A percentile compares a stretch with the other conserved stretches of the same genome.
These are phyloP conservation scores for Nothophaeocryptopus gaeumannii DNA, from an alignment of 2,329 filamentous ascomycete species.

Conservation along the genomic window DNA sequence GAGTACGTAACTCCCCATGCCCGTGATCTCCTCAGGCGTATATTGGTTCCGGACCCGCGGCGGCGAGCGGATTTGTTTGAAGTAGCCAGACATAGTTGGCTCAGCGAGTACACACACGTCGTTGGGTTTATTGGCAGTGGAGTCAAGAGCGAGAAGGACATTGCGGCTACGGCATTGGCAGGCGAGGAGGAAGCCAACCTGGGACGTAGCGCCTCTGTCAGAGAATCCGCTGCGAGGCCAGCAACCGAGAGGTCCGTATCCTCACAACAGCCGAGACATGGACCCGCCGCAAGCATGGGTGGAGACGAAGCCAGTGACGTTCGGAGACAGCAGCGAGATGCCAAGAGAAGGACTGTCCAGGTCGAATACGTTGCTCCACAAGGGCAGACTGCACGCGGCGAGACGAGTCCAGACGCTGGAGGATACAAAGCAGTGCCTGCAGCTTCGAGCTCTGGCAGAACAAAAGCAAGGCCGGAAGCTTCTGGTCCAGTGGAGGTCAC, in stretches of 20 bases:
- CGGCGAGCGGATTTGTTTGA: conserved; percentile 96
- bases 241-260: conserved; percentile 16
- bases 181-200: conserved; percentile 59
- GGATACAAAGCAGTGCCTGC: conserved; percentile 21
- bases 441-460: conserved; percentile 32
- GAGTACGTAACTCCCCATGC: conserved; percentile 98
- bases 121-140: conserved; percentile 96
- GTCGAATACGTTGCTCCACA: conserved; percentile 94
- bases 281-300: conserved; percentile 19
- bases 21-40: conserved; percentile 84
- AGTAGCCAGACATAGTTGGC: conserved; percentile 95
- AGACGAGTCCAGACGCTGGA: conserved; percentile 37
- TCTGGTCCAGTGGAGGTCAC: conserved; percentile 51
- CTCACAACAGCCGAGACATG: conserved; percentile 20
- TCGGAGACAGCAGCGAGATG: conserved; percentile 64
- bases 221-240: conserved; percentile 67
- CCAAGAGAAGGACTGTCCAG: conserved; percentile 91
- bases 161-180: conserved; percentile 70
- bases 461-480: conserved; percentile 55
- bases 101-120: conserved; percentile 94
- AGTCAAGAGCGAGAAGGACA: conserved; percentile 81
- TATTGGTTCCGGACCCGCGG: conserved; percentile 89
- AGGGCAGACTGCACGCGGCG: conserved; percentile 77
- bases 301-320: conserved; percentile 26
- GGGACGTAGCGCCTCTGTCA: conserved; percentile 85